Evolutionary conservation across 768 basidiomycete genomes (phyloP).

Genomic region (Boletus reticuloceps): DNA sequence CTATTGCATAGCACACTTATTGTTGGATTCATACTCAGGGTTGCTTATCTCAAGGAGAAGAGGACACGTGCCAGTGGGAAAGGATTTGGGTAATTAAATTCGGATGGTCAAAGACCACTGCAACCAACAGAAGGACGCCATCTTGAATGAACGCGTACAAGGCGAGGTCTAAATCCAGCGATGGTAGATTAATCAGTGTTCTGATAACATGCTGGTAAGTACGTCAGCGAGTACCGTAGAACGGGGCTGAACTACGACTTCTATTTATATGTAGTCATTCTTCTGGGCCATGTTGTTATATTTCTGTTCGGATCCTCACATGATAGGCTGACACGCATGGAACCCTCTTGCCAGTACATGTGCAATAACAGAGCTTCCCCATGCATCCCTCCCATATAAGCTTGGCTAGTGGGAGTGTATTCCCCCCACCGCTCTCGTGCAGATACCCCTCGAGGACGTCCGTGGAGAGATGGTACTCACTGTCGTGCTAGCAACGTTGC

Average conservation of each 20-base stretch:
- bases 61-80: not conserved
- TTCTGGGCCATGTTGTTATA: not conserved
- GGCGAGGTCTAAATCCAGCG: too few species aligned
- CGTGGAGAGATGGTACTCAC: constrained; percentile 10
- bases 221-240: too few species aligned
- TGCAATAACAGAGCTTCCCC: constrained; percentile 3
- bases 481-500: constrained; percentile 4
- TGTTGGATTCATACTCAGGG: too few species aligned
- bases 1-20: too few species aligned
- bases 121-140: too few species aligned
- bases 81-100: not conserved
- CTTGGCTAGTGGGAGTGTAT: not conserved
- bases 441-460: not conserved
- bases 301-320: not conserved
- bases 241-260: not conserved
- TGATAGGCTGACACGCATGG: constrained; percentile 6
- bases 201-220: not conserved
- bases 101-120: not conserved
- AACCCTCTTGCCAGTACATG: not conserved
- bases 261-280: not conserved
- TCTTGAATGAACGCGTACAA: too few species aligned
- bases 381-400: constrained; percentile 7
- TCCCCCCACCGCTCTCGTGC: not conserved
- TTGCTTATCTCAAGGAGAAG: not conserved
- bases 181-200: not conserved